Conservation (phyloP, 2,329 filamentous ascomycete species). For the Penicillium sp. region DNA sequence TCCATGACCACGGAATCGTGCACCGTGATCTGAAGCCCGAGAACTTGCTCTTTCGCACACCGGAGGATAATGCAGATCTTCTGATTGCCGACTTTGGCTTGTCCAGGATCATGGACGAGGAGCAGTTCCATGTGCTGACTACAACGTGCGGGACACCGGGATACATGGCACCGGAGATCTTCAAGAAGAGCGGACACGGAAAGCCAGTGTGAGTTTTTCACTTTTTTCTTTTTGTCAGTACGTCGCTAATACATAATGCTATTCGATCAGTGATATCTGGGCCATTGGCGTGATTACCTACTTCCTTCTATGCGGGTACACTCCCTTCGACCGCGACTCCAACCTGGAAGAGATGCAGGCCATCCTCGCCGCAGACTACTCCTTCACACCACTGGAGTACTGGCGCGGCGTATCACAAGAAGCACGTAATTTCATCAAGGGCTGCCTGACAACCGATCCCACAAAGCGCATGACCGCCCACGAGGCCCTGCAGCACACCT, state of each 20-base stretch:
- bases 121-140: slow-evolving; percentile 94
- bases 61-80: slow-evolving; percentile 94
- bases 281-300: slow-evolving; percentile 98
- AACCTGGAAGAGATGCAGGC: slow-evolving; percentile 99
- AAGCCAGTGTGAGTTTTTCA: slow-evolving; percentile 68
- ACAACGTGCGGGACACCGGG: slow-evolving; percentile 97
- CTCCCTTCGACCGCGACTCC: slow-evolving; percentile 92
- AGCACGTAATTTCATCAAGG: slow-evolving; percentile 86
- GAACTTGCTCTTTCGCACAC: slow-evolving; percentile 92
- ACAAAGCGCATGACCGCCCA: slow-evolving; percentile 85
- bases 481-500: slow-evolving; percentile 62
- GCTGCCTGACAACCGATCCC: slow-evolving; percentile 87
- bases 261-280: slow-evolving; percentile 69
- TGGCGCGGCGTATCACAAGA: slow-evolving; percentile 87
- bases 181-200: slow-evolving; percentile 96
- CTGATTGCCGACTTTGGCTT: slow-evolving; percentile 96
- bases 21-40: slow-evolving; percentile 97
- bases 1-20: slow-evolving; percentile 97
- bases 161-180: slow-evolving; percentile 99
- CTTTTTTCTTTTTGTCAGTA: background rate
- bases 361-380: slow-evolving; percentile 93
- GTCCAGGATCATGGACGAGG: slow-evolving; percentile 96
- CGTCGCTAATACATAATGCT: background rate
- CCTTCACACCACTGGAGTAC: slow-evolving; percentile 89
- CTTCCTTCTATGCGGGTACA: slow-evolving; percentile 96